Evolutionary conservation across 805 yeast genomes (phyloP).

Genomic region (Cyberlindnera suaveolens): DNA sequence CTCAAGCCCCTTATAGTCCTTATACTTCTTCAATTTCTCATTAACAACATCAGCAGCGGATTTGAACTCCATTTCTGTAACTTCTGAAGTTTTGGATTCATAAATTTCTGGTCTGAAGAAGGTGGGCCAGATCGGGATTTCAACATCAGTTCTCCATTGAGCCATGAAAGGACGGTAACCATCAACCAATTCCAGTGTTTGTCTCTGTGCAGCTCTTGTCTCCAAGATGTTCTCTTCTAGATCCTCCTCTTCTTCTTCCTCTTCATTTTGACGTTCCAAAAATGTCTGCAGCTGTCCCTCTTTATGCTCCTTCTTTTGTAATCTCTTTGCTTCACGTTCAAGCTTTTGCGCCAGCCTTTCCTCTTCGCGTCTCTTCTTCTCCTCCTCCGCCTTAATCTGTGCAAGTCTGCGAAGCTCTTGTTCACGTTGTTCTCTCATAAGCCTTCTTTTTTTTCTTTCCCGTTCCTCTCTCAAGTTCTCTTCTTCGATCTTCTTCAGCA

Average conservation of each 20-base stretch:
- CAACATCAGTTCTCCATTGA: constrained; percentile 15
- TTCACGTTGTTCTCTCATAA: neutral
- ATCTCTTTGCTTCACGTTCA: neutral
- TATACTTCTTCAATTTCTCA: constrained; percentile 19
- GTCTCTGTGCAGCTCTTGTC: neutral
- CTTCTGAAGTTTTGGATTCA: constrained; percentile 6
- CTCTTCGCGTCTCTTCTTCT: constrained; percentile 1
- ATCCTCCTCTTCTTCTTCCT: neutral
- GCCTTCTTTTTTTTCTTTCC: constrained; percentile 3
- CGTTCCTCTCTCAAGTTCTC: constrained; percentile 3
- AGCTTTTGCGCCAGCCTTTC: neutral
- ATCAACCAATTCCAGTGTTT: constrained; percentile 10
- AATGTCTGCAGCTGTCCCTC: neutral
- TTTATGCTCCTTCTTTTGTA: neutral
- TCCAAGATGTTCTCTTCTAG: constrained; percentile 1
- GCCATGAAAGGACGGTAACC: constrained; percentile 21
- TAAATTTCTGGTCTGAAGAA: constrained; percentile 31
- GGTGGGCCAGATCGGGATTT: constrained; percentile 16
- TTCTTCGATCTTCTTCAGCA: constrained; percentile 5
- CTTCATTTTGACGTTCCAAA: neutral
- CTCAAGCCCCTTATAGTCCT: constrained; percentile 23
- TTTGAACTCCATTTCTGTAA: constrained; percentile 16
- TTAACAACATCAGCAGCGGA: constrained; percentile 17
- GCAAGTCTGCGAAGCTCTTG: constrained; percentile 1
- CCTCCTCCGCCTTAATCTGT: constrained; percentile 2